phyloP scores from a whole-genome alignment of 768 basidiomycete genomes.

The Mycena vulgaris region DNA sequence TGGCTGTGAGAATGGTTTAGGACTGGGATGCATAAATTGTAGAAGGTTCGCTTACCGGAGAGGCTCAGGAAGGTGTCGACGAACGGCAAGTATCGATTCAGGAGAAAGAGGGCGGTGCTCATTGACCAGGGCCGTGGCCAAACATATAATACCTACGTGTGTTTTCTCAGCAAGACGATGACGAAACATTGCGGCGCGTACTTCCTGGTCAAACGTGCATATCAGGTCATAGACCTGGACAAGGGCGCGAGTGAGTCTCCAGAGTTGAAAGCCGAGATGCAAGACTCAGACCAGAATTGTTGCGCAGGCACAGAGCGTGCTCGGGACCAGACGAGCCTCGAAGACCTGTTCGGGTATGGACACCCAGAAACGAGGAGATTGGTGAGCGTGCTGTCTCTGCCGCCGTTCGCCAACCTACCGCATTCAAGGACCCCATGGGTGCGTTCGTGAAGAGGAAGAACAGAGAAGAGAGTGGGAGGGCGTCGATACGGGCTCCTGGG shows the following conservation, averaged over 20 bases:
- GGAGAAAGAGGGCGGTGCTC: constrained; percentile 44
- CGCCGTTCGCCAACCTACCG: constrained; percentile 9
- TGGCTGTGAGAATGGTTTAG: constrained; percentile 2
- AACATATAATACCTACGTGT: constrained; percentile 42
- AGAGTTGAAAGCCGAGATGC: no score
- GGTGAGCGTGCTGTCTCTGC: neutral
- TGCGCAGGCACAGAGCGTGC: constrained; percentile 36
- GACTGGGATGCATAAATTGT: neutral
- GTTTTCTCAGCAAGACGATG: neutral
- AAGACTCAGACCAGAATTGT: constrained; percentile 28
- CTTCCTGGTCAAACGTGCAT: constrained; percentile 47
- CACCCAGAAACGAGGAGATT: constrained; percentile 1
- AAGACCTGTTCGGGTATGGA: constrained; percentile 9
- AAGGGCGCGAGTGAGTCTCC: no score
- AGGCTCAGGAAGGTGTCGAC: constrained; percentile 45
- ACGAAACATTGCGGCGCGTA: constrained; percentile 2
- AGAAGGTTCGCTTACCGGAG: constrained; percentile 29
- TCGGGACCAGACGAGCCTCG: constrained; percentile 33
- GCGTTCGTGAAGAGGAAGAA: neutral
- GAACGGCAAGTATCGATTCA: constrained; percentile 52
- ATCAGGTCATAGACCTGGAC: constrained; percentile 45
- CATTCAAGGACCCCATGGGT: constrained; percentile 27
- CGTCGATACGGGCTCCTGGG: constrained; percentile 1
- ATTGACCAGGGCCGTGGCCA: constrained; percentile 43
- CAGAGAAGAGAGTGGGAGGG: neutral